A percentile compares a stretch with the other conserved stretches of the same genome.
Conservation (phyloP, 305 asterid species). For the Fraxinus floribunda region DNA sequence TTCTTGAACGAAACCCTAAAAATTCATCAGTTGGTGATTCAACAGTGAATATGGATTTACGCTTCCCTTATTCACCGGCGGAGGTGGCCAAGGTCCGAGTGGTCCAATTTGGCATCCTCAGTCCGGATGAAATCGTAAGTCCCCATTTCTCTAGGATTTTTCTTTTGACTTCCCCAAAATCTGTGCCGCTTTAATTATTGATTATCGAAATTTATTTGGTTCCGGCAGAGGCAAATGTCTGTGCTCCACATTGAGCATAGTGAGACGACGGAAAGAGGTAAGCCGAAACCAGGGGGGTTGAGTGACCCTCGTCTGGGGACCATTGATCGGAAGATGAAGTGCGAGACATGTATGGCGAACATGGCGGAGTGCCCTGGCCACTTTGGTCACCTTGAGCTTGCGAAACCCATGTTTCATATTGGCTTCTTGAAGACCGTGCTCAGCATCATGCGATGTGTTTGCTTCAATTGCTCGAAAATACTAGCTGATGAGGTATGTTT, state of each 20-base stretch:
- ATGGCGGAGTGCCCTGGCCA: constrained; percentile 99
- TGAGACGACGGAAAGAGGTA: constrained; percentile 93
- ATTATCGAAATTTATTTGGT: neutral
- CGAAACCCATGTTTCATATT: constrained; percentile 96
- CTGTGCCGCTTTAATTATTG: neutral
- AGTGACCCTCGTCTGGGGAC: constrained; percentile 92
- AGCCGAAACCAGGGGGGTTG: constrained; percentile 90
- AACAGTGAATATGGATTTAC: constrained; percentile 47
- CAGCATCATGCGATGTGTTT: constrained; percentile 72
- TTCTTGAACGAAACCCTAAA: neutral
- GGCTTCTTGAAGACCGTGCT: constrained; percentile 92
- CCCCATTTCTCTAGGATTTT: neutral
- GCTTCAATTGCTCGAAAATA: constrained; percentile 93
- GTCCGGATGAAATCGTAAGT: constrained; percentile 85
- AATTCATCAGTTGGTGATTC: neutral
- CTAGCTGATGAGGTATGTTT: constrained; percentile 76
- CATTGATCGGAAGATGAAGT: constrained; percentile 87
- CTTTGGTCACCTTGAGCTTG: constrained; percentile 97
- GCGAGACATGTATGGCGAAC: constrained; percentile 95
- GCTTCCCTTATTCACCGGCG: constrained; percentile 51
- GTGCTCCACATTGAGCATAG: constrained; percentile 94
- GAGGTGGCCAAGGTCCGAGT: constrained; percentile 46
- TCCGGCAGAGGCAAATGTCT: constrained; percentile 89
- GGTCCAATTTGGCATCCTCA: constrained; percentile 11
- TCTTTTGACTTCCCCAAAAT: neutral